Conservation (phyloP, 495 filamentous ascomycete species). For the Penicillium lividum region DNA sequence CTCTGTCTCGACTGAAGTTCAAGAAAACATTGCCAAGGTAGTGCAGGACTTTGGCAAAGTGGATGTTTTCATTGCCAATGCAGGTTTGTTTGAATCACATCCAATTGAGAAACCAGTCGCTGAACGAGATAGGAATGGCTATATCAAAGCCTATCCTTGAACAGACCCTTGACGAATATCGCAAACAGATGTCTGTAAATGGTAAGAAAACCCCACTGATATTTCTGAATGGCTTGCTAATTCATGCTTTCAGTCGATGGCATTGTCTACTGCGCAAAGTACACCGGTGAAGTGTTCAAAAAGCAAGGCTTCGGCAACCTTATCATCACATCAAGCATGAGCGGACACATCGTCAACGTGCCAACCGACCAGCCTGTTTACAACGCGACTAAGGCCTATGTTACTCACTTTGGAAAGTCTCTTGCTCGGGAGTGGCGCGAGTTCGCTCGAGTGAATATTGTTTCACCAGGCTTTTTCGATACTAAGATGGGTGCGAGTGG, state of each 20-base stretch:
- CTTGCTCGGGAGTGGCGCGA: conserved; percentile 70
- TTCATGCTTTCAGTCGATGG: conserved; percentile 29
- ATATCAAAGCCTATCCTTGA: conserved; percentile 52
- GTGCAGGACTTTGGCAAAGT: conserved; percentile 49
- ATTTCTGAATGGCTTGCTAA: not conserved
- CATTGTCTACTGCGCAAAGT: conserved; percentile 36
- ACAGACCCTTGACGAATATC: conserved; percentile 48
- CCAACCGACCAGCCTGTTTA: conserved; percentile 65
- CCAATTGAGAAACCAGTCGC: not conserved
- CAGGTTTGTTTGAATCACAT: conserved; percentile 5
- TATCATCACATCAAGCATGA: conserved; percentile 78
- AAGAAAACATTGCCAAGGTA: conserved; percentile 33
- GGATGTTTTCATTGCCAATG: conserved; percentile 52
- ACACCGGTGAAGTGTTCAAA: conserved; percentile 60
- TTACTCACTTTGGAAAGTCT: conserved; percentile 65
- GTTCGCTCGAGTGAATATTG: conserved; percentile 62
- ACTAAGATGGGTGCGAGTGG: conserved; percentile 59
- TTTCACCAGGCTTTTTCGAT: conserved; percentile 70
- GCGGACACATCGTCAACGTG: conserved; percentile 73
- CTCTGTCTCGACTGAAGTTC: conserved; percentile 34
- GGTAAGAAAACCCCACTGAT: conserved; percentile 20
- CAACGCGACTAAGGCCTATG: conserved; percentile 67
- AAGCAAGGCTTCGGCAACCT: conserved; percentile 59
- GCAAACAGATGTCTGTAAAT: conserved; percentile 44
- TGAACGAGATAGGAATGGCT: conserved; percentile 42